Conservation (phyloP, 805 yeast species). For the Teunomyces kruisii region DNA sequence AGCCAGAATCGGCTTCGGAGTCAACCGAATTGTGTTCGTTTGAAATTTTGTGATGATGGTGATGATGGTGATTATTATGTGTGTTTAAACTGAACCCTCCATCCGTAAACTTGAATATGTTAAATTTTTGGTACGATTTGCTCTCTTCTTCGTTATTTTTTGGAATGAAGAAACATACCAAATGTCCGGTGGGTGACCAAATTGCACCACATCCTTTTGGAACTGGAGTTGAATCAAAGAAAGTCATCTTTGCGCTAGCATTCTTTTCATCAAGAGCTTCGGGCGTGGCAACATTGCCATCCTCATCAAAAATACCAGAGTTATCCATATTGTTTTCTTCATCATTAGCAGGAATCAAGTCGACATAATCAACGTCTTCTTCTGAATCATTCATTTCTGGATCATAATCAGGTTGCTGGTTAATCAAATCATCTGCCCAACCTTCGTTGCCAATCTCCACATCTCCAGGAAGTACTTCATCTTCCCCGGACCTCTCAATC, state of each 20-base stretch:
- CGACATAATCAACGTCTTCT: constrained; percentile 23
- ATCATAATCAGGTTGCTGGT: constrained; percentile 31
- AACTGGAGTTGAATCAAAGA: constrained; percentile 79
- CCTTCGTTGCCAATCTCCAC: constrained; percentile 40
- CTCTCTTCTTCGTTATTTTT: constrained; percentile 31
- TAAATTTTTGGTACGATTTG: constrained; percentile 49
- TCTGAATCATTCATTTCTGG: constrained; percentile 23
- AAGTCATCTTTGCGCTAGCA: constrained; percentile 14
- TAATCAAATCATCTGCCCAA: constrained; percentile 43
- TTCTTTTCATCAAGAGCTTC: constrained; percentile 4
- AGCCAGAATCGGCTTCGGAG: background rate
- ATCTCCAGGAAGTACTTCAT: constrained; percentile 22
- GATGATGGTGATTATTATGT: constrained; percentile 13
- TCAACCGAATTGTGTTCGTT: background rate
- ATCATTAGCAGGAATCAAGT: constrained; percentile 41
- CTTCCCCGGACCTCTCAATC: constrained; percentile 17
- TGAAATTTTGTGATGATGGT: constrained; percentile 4
- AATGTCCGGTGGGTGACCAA: constrained; percentile 77
- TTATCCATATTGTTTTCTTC: constrained; percentile 35
- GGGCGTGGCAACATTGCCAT: background rate
- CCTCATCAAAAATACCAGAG: constrained; percentile 15
- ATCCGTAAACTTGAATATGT: constrained; percentile 42
- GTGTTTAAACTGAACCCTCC: constrained; percentile 46
- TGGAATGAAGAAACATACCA: constrained; percentile 80
- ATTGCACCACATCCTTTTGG: constrained; percentile 93